Conservation (phyloP, 768 basidiomycete species). For the Phylloporus rhodoxanthus region DNA sequence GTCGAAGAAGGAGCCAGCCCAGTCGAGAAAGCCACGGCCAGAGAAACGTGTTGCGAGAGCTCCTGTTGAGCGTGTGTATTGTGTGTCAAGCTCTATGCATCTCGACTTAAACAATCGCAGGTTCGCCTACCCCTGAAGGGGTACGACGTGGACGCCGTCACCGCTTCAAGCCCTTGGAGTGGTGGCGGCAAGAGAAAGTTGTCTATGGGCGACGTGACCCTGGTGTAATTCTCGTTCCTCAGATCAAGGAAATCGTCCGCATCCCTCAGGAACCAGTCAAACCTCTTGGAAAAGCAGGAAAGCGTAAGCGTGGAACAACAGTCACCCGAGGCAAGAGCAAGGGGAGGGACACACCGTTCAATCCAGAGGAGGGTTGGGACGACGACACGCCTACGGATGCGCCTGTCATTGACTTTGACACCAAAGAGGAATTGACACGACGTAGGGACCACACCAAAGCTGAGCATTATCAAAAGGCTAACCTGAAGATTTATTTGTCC, state of each 20-base stretch:
- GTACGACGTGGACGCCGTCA: conserved; percentile 68
- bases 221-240: conserved; percentile 49
- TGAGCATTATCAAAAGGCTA: not conserved
- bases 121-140: conserved; percentile 34
- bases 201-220: conserved; percentile 67
- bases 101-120: conserved; percentile 15
- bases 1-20: conserved; percentile 23
- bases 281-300: conserved; percentile 41
- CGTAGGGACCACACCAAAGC: conserved; percentile 47
- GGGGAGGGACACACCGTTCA: conserved; percentile 26
- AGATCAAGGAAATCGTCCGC: conserved; percentile 60
- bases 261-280: conserved; percentile 45
- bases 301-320: conserved; percentile 29
- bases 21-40: conserved; percentile 23
- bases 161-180: conserved; percentile 72
- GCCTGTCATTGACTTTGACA: conserved; percentile 61
- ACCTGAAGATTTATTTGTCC: conserved; percentile 1
- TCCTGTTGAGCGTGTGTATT: conserved; percentile 23
- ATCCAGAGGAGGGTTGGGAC: conserved; percentile 83
- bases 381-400: conserved; percentile 63
- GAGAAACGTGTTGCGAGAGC: conserved; percentile 15
- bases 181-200: conserved; percentile 89
- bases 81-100: not conserved
- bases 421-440: conserved; percentile 54
- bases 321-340: conserved; percentile 34